These are phyloP conservation scores for Lolium rigidum DNA, from an alignment of 176 grass and related monocot genomes.

Conservation along the genomic window DNA sequence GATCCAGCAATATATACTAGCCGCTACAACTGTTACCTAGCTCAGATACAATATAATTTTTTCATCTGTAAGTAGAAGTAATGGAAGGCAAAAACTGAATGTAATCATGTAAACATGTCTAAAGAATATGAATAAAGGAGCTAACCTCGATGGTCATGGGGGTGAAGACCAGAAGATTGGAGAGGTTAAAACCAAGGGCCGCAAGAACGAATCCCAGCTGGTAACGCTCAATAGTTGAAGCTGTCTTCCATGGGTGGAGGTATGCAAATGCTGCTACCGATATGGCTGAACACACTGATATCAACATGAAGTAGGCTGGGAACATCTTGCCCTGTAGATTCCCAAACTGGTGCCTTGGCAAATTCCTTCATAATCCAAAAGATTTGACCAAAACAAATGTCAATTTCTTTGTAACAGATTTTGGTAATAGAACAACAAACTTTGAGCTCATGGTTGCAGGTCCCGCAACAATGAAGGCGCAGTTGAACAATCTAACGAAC, in stretches of 20 bases:
- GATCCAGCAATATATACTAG: background rate
- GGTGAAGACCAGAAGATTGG: slow-evolving; percentile 86
- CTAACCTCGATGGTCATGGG: slow-evolving; percentile 82
- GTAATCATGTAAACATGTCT: background rate
- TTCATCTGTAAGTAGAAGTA: slow-evolving; percentile 1
- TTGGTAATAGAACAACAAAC: background rate
- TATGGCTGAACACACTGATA: background rate
- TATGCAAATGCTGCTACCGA: slow-evolving; percentile 68
- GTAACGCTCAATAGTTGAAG: slow-evolving; percentile 61
- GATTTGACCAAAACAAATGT: slow-evolving; percentile 29
- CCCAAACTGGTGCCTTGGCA: slow-evolving; percentile 80
- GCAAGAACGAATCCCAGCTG: slow-evolving; percentile 75
- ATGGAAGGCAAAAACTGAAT: background rate
- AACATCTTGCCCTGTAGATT: slow-evolving; percentile 71
- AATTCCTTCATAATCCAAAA: slow-evolving; percentile 52
- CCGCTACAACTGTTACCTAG: background rate
- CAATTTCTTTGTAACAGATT: background rate
- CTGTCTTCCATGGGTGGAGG: slow-evolving; percentile 78
- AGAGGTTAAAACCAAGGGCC: slow-evolving; percentile 74
- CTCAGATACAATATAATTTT: background rate
- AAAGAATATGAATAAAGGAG: background rate
- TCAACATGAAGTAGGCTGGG: slow-evolving; percentile 63
- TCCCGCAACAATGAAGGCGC: too few species aligned
- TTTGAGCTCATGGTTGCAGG: too few species aligned
- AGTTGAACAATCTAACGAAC: background rate